Percentiles rank a stretch among this genome's conserved stretches.
These are phyloP conservation scores for Sarcomyxa edulis DNA, from an alignment of 768 basidiomycete genomes.

Conservation along the genomic window DNA sequence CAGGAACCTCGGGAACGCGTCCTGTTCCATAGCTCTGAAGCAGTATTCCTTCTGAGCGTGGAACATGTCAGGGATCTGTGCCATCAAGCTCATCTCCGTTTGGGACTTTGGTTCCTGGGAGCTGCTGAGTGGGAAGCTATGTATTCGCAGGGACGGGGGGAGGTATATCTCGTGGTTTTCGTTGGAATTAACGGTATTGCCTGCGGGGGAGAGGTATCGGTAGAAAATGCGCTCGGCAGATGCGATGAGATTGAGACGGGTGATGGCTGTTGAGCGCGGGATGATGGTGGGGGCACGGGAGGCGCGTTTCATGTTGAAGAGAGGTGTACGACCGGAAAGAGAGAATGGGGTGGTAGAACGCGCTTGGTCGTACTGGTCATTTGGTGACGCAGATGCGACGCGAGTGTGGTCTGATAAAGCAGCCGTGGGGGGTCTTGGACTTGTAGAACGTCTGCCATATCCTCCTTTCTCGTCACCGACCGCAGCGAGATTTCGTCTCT, in stretches of 20 bases:
- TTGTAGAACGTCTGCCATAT: constrained; percentile 49
- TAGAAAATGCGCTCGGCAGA: constrained; percentile 96
- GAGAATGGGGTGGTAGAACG: constrained; percentile 81
- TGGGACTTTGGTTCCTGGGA: constrained; percentile 65
- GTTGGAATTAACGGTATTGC: constrained; percentile 68
- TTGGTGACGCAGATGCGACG: constrained; percentile 44
- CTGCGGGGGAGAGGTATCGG: constrained; percentile 84
- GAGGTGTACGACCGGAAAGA: constrained; percentile 65
- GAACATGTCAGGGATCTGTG: constrained; percentile 94
- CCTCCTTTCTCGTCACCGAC: constrained; percentile 41
- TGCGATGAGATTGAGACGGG: constrained; percentile 82
- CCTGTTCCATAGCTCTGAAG: constrained; percentile 94
- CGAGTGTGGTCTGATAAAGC: constrained; percentile 37
- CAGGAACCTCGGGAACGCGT: constrained; percentile 90
- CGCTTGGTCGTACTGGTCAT: constrained; percentile 36
- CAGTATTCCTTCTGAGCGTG: constrained; percentile 97
- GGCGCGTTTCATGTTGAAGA: constrained; percentile 71
- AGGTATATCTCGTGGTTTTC: constrained; percentile 99
- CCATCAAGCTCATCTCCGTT: constrained; percentile 70
- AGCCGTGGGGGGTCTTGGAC: constrained; percentile 48
- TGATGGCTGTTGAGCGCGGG: constrained; percentile 86
- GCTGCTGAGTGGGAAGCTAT: constrained; percentile 82
- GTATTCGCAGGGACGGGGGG: constrained; percentile 86
- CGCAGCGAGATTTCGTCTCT: constrained; percentile 58
- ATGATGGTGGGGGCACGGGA: constrained; percentile 93